A percentile compares a stretch with the other conserved stretches of the same genome.
phyloP scores from a whole-genome alignment of 805 yeast species.

The Candida vaughaniae region DNA sequence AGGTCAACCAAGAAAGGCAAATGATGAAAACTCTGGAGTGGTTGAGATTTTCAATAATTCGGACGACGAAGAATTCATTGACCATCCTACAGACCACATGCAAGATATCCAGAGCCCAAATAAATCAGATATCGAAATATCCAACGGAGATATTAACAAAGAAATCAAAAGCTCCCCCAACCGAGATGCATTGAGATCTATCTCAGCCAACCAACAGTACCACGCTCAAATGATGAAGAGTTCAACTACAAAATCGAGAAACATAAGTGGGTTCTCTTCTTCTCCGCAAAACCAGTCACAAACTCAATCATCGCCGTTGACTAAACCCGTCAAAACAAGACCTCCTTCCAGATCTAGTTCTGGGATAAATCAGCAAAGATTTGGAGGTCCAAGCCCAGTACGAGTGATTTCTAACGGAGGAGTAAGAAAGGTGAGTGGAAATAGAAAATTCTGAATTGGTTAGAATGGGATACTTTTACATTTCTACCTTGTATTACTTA shows the following conservation, averaged over 20 bases:
- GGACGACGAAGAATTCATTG: constrained; percentile 36
- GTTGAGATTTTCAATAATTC: constrained; percentile 43
- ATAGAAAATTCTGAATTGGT: constrained; percentile 11
- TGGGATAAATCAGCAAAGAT: constrained; percentile 13
- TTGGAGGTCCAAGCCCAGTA: constrained; percentile 13
- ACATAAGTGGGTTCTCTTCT: constrained; percentile 14
- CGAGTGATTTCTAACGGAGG: constrained; percentile 22
- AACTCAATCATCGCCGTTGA: constrained; percentile 12
- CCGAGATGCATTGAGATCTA: constrained; percentile 42
- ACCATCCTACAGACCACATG: constrained; percentile 13
- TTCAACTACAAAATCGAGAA: constrained; percentile 16
- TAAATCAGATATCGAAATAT: constrained; percentile 7
- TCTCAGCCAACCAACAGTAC: constrained; percentile 32
- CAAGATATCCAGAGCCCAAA: constrained; percentile 15
- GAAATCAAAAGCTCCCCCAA: constrained; percentile 17
- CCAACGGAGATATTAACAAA: constrained; percentile 5
- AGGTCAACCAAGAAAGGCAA: constrained; percentile 88
- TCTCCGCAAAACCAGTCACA: constrained; percentile 11
- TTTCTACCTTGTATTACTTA: constrained; percentile 7
- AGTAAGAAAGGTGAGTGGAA: constrained; percentile 25
- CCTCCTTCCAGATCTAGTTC: constrained; percentile 20
- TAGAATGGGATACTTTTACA: not conserved
- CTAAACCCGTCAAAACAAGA: constrained; percentile 16
- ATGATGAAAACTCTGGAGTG: constrained; percentile 27
- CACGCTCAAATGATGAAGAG: constrained; percentile 24